Conservation (phyloP, 306 rosid species). For the Quercus dentata region DNA sequence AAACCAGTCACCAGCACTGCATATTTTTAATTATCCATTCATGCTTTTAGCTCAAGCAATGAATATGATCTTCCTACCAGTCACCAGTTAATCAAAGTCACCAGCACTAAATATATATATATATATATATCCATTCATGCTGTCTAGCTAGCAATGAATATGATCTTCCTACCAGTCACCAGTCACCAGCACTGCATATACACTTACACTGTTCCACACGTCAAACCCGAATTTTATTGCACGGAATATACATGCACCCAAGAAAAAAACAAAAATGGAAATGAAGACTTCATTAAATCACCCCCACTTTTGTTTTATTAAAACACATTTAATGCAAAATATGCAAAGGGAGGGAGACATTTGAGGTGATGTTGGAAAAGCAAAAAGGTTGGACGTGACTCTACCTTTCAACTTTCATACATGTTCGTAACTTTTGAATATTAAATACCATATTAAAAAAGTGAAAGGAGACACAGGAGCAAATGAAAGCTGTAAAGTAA, state of each 20-base stretch:
- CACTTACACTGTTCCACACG: background rate
- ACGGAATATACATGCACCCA: background rate
- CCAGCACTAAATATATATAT: too few species aligned
- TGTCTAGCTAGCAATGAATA: too few species aligned
- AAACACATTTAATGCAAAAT: slow-evolving; percentile 7
- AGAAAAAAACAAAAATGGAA: background rate
- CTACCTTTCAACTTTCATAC: slow-evolving; percentile 2
- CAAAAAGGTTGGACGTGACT: slow-evolving; percentile 20
- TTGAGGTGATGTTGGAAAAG: slow-evolving; percentile 31
- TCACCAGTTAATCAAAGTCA: too few species aligned
- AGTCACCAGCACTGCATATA: too few species aligned
- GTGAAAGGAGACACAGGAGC: background rate
- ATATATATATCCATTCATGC: too few species aligned
- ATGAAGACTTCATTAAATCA: background rate
- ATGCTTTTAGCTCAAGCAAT: too few species aligned
- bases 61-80: too few species aligned
- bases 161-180: too few species aligned
- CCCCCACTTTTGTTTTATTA: background rate
- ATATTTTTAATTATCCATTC: too few species aligned
- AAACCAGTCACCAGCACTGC: too few species aligned
- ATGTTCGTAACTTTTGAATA: slow-evolving; percentile 13
- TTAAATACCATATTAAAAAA: background rate
- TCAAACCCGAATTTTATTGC: background rate
- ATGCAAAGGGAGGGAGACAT: slow-evolving; percentile 3
- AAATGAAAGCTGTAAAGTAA: slow-evolving; percentile 22